phyloP scores from a whole-genome alignment of 1,284 basidiomycete genomes.

The Ganoderma meredithae region DNA sequence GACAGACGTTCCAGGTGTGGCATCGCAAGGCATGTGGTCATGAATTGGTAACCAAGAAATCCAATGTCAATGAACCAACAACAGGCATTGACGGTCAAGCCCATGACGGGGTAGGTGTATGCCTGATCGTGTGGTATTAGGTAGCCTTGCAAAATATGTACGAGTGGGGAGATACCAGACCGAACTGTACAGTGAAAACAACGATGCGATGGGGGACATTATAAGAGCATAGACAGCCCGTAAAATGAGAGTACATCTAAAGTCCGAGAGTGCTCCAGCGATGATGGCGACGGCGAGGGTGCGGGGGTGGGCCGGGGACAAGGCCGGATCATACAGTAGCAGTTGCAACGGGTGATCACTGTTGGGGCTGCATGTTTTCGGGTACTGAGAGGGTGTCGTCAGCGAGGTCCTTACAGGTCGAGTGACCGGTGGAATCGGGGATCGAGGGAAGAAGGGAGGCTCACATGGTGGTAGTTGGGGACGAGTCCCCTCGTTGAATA shows the following conservation, averaged over 20 bases:
- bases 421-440: neutral
- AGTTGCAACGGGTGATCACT: constrained; percentile 23
- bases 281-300: neutral
- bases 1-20: neutral
- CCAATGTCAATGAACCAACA: neutral
- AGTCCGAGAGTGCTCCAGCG: constrained; percentile 27
- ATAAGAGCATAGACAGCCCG: constrained; percentile 34
- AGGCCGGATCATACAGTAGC: neutral
- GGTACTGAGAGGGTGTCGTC: constrained; percentile 38
- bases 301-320: neutral
- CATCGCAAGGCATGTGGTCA: neutral
- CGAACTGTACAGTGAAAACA: constrained; percentile 24
- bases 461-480: constrained; percentile 67
- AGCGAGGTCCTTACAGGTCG: neutral
- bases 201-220: constrained; percentile 23
- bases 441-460: constrained; percentile 24
- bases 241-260: constrained; percentile 38
- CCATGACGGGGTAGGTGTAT: neutral
- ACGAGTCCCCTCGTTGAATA: constrained; percentile 84
- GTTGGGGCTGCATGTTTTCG: constrained; percentile 43
- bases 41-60: neutral
- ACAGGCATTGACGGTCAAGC: neutral
- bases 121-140: constrained; percentile 19
- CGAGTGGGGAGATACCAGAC: constrained; percentile 27
- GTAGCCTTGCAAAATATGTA: constrained; percentile 21